Evolutionary conservation across 768 basidiomycete species (phyloP).

Genomic region (Baorangia bicolor): DNA sequence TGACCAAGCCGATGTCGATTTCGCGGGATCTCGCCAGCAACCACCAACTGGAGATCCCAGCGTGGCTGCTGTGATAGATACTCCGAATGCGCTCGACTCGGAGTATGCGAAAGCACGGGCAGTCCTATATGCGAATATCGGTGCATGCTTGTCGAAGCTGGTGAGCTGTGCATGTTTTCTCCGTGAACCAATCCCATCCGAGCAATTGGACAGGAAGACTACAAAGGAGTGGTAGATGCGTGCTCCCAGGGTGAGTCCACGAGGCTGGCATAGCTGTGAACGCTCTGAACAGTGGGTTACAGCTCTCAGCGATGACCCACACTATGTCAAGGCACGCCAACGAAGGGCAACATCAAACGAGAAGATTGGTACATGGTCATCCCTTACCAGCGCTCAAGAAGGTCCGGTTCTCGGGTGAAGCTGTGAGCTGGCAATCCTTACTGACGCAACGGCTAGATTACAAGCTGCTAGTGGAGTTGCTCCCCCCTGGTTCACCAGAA

Average conservation of each 20-base stretch:
- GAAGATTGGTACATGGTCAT: constrained; percentile 76
- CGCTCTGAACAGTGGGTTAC: constrained; percentile 6
- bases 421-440: neutral
- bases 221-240: constrained; percentile 76
- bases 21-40: constrained; percentile 15
- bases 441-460: constrained; percentile 58
- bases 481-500: constrained; percentile 56
- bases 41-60: constrained; percentile 9
- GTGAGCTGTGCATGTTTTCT: constrained; percentile 41
- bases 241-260: constrained; percentile 65
- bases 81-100: constrained; percentile 37
- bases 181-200: neutral
- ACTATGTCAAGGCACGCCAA: constrained; percentile 84
- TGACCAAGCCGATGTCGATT: constrained; percentile 19
- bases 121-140: constrained; percentile 83
- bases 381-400: constrained; percentile 78
- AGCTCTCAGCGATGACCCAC: constrained; percentile 87
- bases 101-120: constrained; percentile 62
- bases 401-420: constrained; percentile 44
- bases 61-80: constrained; percentile 5
- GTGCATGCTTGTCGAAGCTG: constrained; percentile 78
- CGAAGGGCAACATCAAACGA: constrained; percentile 89
- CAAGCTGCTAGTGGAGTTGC: constrained; percentile 60
- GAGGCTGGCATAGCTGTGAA: neutral
- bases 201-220: constrained; percentile 53